A percentile compares a stretch with the other conserved stretches of the same genome.
These are phyloP conservation scores for Umbelopsis sp. DNA, from an alignment of 192 early-diverging fungal genomes.

Conservation along the genomic window DNA sequence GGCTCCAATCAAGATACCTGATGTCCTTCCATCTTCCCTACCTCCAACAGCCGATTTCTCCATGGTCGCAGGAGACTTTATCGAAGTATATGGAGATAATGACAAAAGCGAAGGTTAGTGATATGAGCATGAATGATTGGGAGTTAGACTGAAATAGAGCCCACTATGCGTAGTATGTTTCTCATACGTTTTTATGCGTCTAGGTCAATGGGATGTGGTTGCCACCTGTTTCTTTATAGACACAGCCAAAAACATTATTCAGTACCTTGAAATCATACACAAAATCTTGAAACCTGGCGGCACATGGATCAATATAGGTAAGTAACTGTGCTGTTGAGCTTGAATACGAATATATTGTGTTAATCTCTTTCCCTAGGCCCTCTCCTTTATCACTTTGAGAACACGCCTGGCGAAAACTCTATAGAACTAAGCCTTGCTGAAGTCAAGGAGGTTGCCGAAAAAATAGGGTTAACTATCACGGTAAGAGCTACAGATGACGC, in stretches of 20 bases:
- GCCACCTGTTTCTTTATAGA: slow-evolving; percentile 98
- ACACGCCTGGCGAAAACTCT: slow-evolving; percentile 73
- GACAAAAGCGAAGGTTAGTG: slow-evolving; percentile 52
- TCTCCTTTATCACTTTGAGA: slow-evolving; percentile 94
- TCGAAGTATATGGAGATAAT: slow-evolving; percentile 79
- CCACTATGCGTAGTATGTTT: too few relatives aligned
- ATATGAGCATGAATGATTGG: too few relatives aligned
- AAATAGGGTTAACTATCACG: slow-evolving; percentile 75
- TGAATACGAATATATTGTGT: too few relatives aligned
- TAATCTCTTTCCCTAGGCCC: slow-evolving; percentile 59
- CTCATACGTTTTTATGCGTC: too few relatives aligned
- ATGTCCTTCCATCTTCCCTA: slow-evolving; percentile 72
- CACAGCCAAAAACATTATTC: slow-evolving; percentile 90
- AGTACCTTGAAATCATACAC: slow-evolving; percentile 86
- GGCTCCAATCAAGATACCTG: slow-evolving; percentile 75
- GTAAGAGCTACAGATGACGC: slow-evolving; percentile 32
- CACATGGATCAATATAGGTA: slow-evolving; percentile 83
- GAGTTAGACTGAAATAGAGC: too few relatives aligned
- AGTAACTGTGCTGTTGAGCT: background rate
- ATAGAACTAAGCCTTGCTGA: slow-evolving; percentile 90
- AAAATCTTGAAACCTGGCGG: slow-evolving; percentile 74
- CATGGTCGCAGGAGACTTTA: slow-evolving; percentile 97
- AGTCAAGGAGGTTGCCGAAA: slow-evolving; percentile 59
- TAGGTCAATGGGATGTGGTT: slow-evolving; percentile 75
- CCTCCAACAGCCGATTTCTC: slow-evolving; percentile 79